Evolutionary conservation across 345 rosid species (phyloP), one percentile per base, ranked within the genome.

Genomic region (Cardamine chenopodiifolia): DNA sequence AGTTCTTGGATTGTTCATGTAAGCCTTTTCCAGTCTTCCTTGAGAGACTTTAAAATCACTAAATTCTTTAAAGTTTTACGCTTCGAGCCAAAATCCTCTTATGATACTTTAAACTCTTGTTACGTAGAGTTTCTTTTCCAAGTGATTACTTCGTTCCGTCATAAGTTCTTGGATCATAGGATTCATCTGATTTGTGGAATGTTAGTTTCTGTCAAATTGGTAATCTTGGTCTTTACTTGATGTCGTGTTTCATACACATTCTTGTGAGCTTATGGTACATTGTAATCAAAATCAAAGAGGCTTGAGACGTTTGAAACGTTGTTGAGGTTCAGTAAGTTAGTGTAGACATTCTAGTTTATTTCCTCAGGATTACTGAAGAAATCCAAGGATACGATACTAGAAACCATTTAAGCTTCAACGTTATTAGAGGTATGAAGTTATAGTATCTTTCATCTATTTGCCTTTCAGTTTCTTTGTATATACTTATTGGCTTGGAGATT

Each of bases 161-260:
- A 22, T 11, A 6, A 20, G 12, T 50, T 50, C 55, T 50, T 50
- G 4, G 55, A 20, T 50, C 55, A 50, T 22, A 5, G 11, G 28
- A 10, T 20, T 50, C 28, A 25, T 50, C 26, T 10, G 14, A 8
- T 49, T 49, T 9, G 54, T 48, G 28, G 26, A 49, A 20, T 49
- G 28, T 9, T 48, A 19, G 34, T 19, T 49, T 8, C 9, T 49
- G 13, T 52, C 4, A 52, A 8, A 52, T 20, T 11, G n/a, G 56
- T 12, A 15, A 26, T 26, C 56, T 12, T 52, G 4, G n/a, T 22
- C 29, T 23, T 4, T 82, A 22, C 53, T 42, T 87, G 62, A 61
- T 83, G 57, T 86, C 88, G 95, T 12, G 63, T 78, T 83, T 83
- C 52, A 10, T 89, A 26, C 28, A 26, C 28, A 26, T 26, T 26